Conservation (phyloP, 23 red algal genomes). For the Chondrus crispus region DNA sequence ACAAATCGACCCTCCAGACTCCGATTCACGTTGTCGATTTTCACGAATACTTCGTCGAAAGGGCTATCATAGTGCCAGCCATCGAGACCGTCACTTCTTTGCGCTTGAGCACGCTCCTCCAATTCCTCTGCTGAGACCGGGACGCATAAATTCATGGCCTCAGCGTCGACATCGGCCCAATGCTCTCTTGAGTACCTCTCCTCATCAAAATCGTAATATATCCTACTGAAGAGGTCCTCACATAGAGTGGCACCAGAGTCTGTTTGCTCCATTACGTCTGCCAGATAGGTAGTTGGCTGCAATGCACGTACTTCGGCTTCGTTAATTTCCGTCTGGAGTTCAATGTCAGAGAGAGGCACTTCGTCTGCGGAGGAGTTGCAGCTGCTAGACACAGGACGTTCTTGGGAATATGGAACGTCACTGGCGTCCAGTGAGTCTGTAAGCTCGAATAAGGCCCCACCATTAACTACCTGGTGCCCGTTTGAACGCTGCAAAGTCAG, state of each 20-base stretch:
- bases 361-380: too few species aligned
- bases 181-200: not conserved
- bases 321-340: too few species aligned
- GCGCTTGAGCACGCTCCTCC: not conserved
- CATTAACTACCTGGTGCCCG: too few species aligned
- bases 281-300: too few species aligned
- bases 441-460: too few species aligned
- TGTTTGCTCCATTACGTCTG: too few species aligned
- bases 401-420: too few species aligned
- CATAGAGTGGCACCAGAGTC: not conserved
- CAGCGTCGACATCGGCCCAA: not conserved
- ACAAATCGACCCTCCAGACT: not conserved
- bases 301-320: too few species aligned
- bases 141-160: not conserved
- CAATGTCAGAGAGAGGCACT: too few species aligned
- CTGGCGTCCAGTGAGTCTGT: too few species aligned
- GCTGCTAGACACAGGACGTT: too few species aligned
- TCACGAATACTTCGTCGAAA: not conserved
- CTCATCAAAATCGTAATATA: not conserved
- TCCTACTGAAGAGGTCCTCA: not conserved
- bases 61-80: conserved; percentile 7
- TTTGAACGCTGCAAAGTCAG: too few species aligned
- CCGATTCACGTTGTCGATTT: not conserved
- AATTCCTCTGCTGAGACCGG: not conserved
- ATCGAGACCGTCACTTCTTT: not conserved